These are phyloP conservation scores for Bonnemaisonia californica DNA, from an alignment of 31 red algal species.

Conservation along the genomic window DNA sequence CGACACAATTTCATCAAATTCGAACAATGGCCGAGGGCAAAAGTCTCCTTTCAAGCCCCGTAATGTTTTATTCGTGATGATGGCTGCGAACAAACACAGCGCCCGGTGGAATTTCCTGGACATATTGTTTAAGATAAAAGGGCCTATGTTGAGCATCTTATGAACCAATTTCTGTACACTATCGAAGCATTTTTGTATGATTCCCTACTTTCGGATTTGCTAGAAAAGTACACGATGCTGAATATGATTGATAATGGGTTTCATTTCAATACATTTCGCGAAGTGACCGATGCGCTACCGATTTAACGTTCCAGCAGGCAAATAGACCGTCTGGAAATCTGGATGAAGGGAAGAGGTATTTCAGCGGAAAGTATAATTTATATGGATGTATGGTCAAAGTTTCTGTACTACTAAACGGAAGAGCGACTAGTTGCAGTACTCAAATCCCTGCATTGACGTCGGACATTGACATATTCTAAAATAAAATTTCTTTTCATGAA, in stretches of 20 bases:
- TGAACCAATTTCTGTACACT: conserved; percentile 2
- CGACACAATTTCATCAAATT: background rate
- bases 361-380: no score
- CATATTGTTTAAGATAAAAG: conserved; percentile 29
- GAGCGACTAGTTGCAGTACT: background rate
- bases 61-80: conserved; percentile 39
- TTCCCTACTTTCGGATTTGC: background rate
- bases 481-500: conserved; percentile 33
- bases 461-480: conserved; percentile 33
- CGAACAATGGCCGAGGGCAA: background rate
- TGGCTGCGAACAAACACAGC: conserved; percentile 19
- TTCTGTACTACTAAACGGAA: conserved; percentile 38
- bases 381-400: conserved; percentile 40
- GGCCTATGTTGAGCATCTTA: background rate
- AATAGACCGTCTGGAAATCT: conserved; percentile 22
- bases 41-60: background rate
- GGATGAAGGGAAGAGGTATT: conserved; percentile 24
- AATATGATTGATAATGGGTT: background rate
- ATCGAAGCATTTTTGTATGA: background rate
- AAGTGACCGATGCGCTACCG: conserved; percentile 28
- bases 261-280: background rate
- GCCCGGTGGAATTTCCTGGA: conserved; percentile 17
- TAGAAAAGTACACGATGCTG: background rate
- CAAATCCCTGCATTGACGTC: conserved; percentile 22
- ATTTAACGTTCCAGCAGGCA: conserved; percentile 33